Percentiles rank a stretch among this genome's conserved stretches.
These are phyloP conservation scores for Termitomyces titanicus DNA, from an alignment of 768 basidiomycete species.

Conservation along the genomic window DNA sequence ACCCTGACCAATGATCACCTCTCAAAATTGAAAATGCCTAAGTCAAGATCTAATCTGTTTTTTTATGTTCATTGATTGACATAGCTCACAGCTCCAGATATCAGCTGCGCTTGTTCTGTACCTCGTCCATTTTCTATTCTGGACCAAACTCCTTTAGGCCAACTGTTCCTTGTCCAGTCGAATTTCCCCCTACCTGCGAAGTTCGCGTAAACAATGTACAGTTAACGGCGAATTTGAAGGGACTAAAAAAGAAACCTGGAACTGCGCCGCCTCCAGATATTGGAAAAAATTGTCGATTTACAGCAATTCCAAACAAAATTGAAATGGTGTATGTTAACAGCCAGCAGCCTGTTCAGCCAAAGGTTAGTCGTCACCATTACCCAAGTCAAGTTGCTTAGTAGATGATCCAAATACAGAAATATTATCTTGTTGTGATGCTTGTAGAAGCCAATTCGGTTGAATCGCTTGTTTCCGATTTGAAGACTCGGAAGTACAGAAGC, in stretches of 20 bases:
- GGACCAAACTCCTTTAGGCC: constrained; percentile 51
- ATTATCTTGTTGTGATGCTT: constrained; percentile 79
- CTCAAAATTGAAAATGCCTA: constrained; percentile 50
- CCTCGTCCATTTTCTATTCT: constrained; percentile 73
- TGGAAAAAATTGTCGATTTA: constrained; percentile 37
- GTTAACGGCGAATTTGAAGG: constrained; percentile 77
- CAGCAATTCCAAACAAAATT: constrained; percentile 54
- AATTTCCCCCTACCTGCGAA: constrained; percentile 91
- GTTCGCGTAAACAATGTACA: constrained; percentile 76
- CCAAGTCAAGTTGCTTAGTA: not conserved
- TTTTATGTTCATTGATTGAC: constrained; percentile 1
- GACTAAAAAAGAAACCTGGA: constrained; percentile 92
- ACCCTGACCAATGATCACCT: constrained; percentile 64
- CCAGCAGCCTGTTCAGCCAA: constrained; percentile 68
- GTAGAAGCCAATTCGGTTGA: constrained; percentile 75
- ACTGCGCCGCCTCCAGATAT: constrained; percentile 88
- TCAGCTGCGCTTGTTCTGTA: constrained; percentile 87
- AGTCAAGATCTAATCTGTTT: constrained; percentile 34
- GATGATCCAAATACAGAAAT: constrained; percentile 57
- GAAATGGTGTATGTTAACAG: constrained; percentile 93
- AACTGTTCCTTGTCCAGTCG: constrained; percentile 65
- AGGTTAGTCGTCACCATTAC: constrained; percentile 41
- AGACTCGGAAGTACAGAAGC: constrained; percentile 61
- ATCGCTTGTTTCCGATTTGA: constrained; percentile 65
- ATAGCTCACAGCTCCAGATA: constrained; percentile 50